Evolutionary conservation across 805 yeast species (phyloP).

Genomic region (Candida succiphila): DNA sequence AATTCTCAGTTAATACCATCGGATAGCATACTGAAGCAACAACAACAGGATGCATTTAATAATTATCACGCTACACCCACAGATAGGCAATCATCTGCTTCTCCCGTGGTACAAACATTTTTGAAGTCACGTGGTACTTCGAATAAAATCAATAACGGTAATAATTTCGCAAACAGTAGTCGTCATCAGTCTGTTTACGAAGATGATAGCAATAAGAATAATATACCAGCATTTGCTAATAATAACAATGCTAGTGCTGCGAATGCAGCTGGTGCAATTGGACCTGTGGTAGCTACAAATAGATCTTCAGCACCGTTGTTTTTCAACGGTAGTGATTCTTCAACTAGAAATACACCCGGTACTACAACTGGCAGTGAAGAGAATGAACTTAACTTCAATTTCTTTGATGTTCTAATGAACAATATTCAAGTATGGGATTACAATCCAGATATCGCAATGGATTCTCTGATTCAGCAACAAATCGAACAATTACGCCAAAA

Average conservation of each 20-base stretch:
- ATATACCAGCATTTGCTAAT: no score
- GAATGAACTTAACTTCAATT: slow-evolving; percentile 3
- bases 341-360: background rate
- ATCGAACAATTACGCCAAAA: background rate
- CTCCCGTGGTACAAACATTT: background rate
- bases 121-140: no score
- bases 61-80: background rate
- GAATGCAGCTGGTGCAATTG: no score
- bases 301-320: background rate
- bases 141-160: no score
- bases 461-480: background rate
- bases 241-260: background rate
- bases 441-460: background rate
- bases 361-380: slow-evolving; percentile 3
- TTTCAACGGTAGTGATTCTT: background rate
- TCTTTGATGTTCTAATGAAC: slow-evolving; percentile 13
- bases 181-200: no score
- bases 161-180: no score
- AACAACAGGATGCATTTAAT: background rate
- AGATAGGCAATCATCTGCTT: background rate
- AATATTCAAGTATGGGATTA: slow-evolving; percentile 15
- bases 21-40: no score
- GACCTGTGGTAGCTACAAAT: background rate
- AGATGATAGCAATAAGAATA: no score
- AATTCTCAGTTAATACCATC: no score